phyloP scores from a whole-genome alignment of 2,329 filamentous ascomycete species.

The Neonectria faginata region DNA sequence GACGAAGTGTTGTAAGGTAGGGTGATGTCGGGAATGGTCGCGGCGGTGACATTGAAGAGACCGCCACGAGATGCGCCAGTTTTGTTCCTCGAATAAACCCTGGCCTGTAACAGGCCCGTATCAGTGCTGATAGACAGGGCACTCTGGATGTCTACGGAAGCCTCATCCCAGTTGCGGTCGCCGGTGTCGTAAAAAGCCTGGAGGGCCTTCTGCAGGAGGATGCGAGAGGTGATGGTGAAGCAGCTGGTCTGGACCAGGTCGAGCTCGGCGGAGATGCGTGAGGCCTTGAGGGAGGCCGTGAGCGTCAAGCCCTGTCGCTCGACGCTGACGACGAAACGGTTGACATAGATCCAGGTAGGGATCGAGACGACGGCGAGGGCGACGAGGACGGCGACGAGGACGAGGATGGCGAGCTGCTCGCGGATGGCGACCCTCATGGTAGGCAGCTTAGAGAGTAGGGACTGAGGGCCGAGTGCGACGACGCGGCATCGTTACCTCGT shows the following conservation, averaged over 20 bases:
- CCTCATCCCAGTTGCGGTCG: slow-evolving; percentile 68
- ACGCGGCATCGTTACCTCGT: slow-evolving; percentile 46
- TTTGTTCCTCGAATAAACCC: slow-evolving; percentile 77
- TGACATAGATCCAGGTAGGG: slow-evolving; percentile 74
- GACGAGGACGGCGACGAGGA: slow-evolving; percentile 79
- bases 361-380: slow-evolving; percentile 83
- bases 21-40: slow-evolving; percentile 60
- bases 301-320: slow-evolving; percentile 74
- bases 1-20: slow-evolving; percentile 72
- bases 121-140: slow-evolving; percentile 73
- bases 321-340: slow-evolving; percentile 64
- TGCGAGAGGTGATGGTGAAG: slow-evolving; percentile 75
- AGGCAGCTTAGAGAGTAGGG: slow-evolving; percentile 42
- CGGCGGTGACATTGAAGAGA: slow-evolving; percentile 73
- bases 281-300: slow-evolving; percentile 87
- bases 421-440: slow-evolving; percentile 87
- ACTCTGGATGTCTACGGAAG: slow-evolving; percentile 74
- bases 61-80: slow-evolving; percentile 64
- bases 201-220: slow-evolving; percentile 68
- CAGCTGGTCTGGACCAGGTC: slow-evolving; percentile 82
- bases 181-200: slow-evolving; percentile 63
- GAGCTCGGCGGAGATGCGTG: slow-evolving; percentile 82
- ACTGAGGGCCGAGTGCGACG: slow-evolving; percentile 35
- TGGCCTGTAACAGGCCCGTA: slow-evolving; percentile 74
- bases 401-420: slow-evolving; percentile 85